These are phyloP conservation scores for Brassica napus DNA, from an alignment of 345 rosid species.

Conservation along the genomic window DNA sequence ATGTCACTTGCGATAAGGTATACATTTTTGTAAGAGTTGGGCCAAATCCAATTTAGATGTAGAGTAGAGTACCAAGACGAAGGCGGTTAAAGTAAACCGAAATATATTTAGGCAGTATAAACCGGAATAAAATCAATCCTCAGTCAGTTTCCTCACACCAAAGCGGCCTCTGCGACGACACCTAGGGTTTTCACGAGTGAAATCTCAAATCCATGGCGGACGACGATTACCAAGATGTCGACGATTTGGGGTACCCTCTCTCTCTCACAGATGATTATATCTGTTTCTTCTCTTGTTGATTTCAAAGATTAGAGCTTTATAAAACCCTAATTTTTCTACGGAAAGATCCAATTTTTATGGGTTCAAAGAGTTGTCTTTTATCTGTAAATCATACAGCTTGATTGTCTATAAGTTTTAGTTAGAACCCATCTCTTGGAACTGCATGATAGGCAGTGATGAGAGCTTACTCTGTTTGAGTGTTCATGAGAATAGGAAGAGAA, in stretches of 20 bases:
- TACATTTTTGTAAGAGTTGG: not conserved
- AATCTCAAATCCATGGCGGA: slow-evolving; percentile 54
- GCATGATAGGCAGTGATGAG: not conserved
- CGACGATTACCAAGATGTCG: slow-evolving; percentile 65
- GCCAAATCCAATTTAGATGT: not conserved
- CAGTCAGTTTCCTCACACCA: not conserved
- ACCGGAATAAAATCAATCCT: not conserved
- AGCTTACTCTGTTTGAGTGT: not conserved
- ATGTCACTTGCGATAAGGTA: too few relatives aligned
- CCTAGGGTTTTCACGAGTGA: slow-evolving; percentile 7
- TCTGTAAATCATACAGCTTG: not conserved
- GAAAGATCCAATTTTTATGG: not conserved
- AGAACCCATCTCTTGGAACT: not conserved
- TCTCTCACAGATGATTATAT: not conserved
- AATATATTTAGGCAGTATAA: not conserved
- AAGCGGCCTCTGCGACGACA: not conserved
- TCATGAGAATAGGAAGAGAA: not conserved
- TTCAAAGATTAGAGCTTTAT: not conserved
- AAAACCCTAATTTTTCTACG: not conserved
- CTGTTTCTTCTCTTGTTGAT: not conserved
- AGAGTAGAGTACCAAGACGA: not conserved
- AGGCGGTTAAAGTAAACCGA: slow-evolving; percentile 12
- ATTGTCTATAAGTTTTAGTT: not conserved
- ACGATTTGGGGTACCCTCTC: slow-evolving; percentile 52
- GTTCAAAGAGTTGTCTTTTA: not conserved